These are phyloP conservation scores for Mucor saturninus DNA, from an alignment of 371 early-diverging fungal species.

Conservation along the genomic window DNA sequence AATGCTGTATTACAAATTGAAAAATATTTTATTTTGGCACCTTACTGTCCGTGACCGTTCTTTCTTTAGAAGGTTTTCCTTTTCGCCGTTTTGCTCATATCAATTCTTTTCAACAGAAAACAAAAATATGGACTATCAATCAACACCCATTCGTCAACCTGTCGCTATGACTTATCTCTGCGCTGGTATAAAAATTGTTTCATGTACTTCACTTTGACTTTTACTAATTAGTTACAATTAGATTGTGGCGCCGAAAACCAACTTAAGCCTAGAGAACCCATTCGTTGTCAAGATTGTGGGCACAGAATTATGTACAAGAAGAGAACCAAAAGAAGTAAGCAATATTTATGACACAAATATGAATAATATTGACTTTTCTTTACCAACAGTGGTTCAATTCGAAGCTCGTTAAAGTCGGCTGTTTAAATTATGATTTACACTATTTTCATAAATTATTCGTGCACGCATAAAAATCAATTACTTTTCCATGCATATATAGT, in stretches of 20 bases:
- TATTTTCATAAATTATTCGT: too few relatives aligned
- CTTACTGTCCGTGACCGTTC: not conserved
- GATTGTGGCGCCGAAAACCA: conserved; percentile 93
- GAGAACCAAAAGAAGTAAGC: conserved; percentile 91
- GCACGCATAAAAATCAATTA: too few relatives aligned
- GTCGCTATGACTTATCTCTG: conserved; percentile 67
- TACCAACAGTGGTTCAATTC: conserved; percentile 88
- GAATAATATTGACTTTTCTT: not conserved
- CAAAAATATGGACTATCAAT: conserved; percentile 30
- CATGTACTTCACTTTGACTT: not conserved
- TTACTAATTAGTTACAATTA: conserved; percentile 29
- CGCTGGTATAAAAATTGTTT: conserved; percentile 49
- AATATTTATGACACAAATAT: not conserved
- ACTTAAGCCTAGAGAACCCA: conserved; percentile 92
- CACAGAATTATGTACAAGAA: conserved; percentile 97
- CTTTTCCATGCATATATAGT: too few relatives aligned
- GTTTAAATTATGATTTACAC: not conserved
- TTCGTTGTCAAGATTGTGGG: conserved; percentile 96
- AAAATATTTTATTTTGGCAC: conserved; percentile 3
- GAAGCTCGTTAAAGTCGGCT: conserved; percentile 81
- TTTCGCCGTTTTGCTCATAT: too few relatives aligned
- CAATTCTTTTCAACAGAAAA: too few relatives aligned
- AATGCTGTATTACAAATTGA: not conserved
- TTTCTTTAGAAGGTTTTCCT: not conserved
- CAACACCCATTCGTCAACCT: conserved; percentile 56